Base-by-base conservation (phyloP, 2,329 filamentous ascomycete genomes). In the Triangularia verruculosa region DNA sequence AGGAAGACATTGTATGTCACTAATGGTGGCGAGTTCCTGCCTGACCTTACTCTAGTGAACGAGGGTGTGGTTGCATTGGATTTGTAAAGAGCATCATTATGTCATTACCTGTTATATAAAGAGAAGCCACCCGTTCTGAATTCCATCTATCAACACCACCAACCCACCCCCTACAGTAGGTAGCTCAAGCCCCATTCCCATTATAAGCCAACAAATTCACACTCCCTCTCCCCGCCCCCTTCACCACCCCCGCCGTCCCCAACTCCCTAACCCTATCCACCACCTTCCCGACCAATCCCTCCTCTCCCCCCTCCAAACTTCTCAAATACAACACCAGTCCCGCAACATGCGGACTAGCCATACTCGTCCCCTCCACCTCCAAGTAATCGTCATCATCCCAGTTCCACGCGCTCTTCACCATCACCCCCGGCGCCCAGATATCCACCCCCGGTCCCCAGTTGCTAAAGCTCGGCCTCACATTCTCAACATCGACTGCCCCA, bases 331-430 rank as follows among this genome's bases (percentile, higher is more conserved):
- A 78, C 11, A 81, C 84, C n/a, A 89, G 72, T 15, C 86, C 87
- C 24, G 83, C 78, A 55, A 89, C 78, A 71, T 88, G 85, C 0
- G 86, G 86, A 3, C 80, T 77, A 3, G 86, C 83, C 85, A 88
- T 88, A 20, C 81, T 85, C 4, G 87, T 89, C 39, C 86, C 86
- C 12, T 79, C 82, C 68, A 85, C 78, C 32, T 71, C 78, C 57
- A 76, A 75, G 22, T 73, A 80, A 82, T 61, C 78, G 3, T 70
- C 76, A 39, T 68, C 17, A 59, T 71, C 71, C 34, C 75, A 73
- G 52, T 75, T 76, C 76, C 77, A 82, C 1, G 80, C 73, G 15
- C 77, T 80, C 1, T 79, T 67, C 53, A 81, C 73, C 55, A 72
- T 69, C 9, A 75, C 73, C 5, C 79, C 80, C 1, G 79, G 78